phyloP scores from a whole-genome alignment of 768 basidiomycete genomes.

The Rhodotorula kratochvilovae region DNA sequence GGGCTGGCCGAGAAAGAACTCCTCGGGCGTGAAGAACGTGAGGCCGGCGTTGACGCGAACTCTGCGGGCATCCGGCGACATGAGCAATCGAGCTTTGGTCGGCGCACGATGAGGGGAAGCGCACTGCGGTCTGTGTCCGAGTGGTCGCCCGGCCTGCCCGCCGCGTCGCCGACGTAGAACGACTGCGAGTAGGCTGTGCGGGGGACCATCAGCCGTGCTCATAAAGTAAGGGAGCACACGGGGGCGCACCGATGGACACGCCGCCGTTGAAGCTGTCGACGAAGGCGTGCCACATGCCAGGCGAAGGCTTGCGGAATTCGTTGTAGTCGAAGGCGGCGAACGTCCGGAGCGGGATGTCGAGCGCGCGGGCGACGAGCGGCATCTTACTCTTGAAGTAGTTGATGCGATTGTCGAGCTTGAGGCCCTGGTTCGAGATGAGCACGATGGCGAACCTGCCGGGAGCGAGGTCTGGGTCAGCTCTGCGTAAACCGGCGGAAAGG shows the following conservation, averaged over 20 bases:
- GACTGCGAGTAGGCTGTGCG: constrained; percentile 45
- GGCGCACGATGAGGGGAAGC: neutral
- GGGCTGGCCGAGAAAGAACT: constrained; percentile 36
- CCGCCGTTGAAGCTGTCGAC: constrained; percentile 50
- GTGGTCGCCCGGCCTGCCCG: constrained; percentile 43
- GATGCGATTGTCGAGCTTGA: constrained; percentile 52
- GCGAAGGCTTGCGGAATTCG: constrained; percentile 49
- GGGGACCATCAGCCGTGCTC: too few relatives aligned
- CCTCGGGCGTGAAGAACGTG: constrained; percentile 41
- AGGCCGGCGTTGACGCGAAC: constrained; percentile 38
- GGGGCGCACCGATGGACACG: constrained; percentile 60
- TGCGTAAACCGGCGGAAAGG: too few relatives aligned
- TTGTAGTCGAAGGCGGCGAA: constrained; percentile 49
- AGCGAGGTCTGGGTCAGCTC: neutral
- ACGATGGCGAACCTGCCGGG: constrained; percentile 63
- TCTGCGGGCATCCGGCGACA: neutral
- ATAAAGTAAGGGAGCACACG: neutral
- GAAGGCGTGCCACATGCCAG: constrained; percentile 48
- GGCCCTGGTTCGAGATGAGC: constrained; percentile 82
- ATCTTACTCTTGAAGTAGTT: constrained; percentile 28
- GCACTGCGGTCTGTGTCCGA: constrained; percentile 37
- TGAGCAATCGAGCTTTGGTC: neutral
- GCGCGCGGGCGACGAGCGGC: constrained; percentile 11
- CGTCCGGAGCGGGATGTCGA: constrained; percentile 46
- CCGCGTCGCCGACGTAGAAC: constrained; percentile 52